These are phyloP conservation scores for Rhizophora apiculata DNA, from an alignment of 345 rosid species.

Conservation along the genomic window DNA sequence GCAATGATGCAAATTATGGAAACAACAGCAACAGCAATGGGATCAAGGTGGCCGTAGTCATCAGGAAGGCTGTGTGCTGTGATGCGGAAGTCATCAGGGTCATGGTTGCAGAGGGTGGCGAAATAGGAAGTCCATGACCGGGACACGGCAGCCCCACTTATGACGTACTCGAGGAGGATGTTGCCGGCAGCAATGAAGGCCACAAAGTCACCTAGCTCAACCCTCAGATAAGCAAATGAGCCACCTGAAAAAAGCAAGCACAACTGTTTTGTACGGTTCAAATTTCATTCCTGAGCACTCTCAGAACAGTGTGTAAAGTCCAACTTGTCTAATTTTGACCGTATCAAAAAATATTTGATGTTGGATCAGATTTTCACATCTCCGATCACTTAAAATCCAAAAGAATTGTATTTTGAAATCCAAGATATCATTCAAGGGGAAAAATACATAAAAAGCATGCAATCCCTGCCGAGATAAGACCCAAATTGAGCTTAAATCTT, in stretches of 20 bases:
- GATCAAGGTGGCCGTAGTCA: slow-evolving; percentile 65
- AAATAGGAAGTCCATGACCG: slow-evolving; percentile 86
- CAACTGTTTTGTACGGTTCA: too few species aligned
- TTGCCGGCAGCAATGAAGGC: slow-evolving; percentile 91
- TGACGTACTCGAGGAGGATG: slow-evolving; percentile 65
- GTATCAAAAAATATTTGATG: too few species aligned
- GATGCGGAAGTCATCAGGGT: slow-evolving; percentile 64
- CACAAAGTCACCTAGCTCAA: slow-evolving; percentile 86
- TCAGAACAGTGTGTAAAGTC: too few species aligned
- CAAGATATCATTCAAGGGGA: too few species aligned
- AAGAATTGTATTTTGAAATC: too few species aligned
- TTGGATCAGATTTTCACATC: too few species aligned
- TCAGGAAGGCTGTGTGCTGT: slow-evolving; percentile 40
- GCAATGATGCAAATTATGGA: slow-evolving; percentile 50
- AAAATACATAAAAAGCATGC: too few species aligned
- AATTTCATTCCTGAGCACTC: too few species aligned
- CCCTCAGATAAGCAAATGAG: slow-evolving; percentile 82
- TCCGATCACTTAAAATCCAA: too few species aligned
- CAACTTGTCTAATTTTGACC: too few species aligned
- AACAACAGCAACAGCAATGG: slow-evolving; percentile 55
- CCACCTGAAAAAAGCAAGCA: slow-evolving; percentile 37
- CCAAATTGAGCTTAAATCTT: too few species aligned
- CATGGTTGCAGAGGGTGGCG: slow-evolving; percentile 73
- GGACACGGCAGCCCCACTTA: slow-evolving; percentile 75
- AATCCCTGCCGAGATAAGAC: too few species aligned